These are phyloP conservation scores for Neurospora discreta DNA, from an alignment of 495 filamentous ascomycete species.

Conservation along the genomic window DNA sequence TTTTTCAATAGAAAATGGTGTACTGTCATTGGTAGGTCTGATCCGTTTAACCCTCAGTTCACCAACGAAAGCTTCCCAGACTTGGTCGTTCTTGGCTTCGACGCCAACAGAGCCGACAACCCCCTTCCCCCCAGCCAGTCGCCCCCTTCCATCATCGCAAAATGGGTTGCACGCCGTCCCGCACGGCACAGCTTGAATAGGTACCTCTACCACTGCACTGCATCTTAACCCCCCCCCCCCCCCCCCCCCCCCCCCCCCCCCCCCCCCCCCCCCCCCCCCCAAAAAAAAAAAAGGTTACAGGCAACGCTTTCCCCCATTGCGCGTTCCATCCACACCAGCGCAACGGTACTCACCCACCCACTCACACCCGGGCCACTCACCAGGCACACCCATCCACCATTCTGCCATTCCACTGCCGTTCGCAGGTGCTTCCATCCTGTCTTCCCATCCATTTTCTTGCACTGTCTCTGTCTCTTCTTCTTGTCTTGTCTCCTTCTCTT, in stretches of 20 bases:
- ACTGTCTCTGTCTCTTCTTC: background rate
- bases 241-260: constrained; percentile 8
- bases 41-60: constrained; percentile 3
- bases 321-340: background rate
- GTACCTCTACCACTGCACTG: too few relatives aligned
- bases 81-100: background rate
- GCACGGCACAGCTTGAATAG: too few relatives aligned
- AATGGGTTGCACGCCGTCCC: background rate
- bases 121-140: constrained; percentile 10
- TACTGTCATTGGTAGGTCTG: background rate
- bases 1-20: constrained; percentile 14
- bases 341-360: background rate
- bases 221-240: background rate
- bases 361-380: background rate
- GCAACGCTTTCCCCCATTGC: constrained; percentile 1
- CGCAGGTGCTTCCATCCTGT: background rate
- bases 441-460: background rate
- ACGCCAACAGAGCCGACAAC: background rate
- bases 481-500: background rate
- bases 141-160: constrained; percentile 19
- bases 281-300: constrained; percentile 1
- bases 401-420: background rate
- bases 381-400: too few relatives aligned
- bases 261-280: constrained; percentile 4
- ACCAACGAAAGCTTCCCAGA: background rate